A percentile compares a stretch with the other conserved stretches of the same genome.
Conservation (phyloP, 192 early-diverging fungal genomes). For the Coemansia sp. region DNA sequence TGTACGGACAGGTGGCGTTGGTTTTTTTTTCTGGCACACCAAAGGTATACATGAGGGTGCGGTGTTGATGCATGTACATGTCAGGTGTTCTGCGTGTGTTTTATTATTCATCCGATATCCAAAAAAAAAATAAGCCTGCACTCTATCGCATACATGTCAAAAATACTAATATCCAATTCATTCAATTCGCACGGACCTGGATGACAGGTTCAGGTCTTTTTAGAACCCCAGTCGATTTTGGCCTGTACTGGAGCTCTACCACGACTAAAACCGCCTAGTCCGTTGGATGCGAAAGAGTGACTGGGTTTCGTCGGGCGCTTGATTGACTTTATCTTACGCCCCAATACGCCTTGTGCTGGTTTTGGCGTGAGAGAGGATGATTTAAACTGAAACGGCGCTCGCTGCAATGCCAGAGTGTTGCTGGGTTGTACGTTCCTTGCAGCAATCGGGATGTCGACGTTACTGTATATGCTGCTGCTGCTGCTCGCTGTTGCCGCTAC, state of each 20-base stretch:
- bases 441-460: not conserved
- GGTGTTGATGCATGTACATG: too few species aligned
- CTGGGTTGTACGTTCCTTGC: not conserved
- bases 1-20: too few species aligned
- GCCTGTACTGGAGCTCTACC: conserved; percentile 21
- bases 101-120: too few species aligned
- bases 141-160: too few species aligned
- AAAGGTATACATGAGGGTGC: too few species aligned
- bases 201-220: conserved; percentile 3
- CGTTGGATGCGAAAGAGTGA: conserved; percentile 11
- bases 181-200: too few species aligned
- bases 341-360: not conserved
- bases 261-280: conserved; percentile 26
- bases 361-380: not conserved
- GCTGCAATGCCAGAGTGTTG: not conserved
- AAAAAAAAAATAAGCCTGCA: too few species aligned
- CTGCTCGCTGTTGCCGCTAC: not conserved
- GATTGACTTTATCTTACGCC: not conserved
- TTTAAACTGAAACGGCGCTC: not conserved
- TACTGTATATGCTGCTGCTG: not conserved
- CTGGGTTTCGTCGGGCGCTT: not conserved
- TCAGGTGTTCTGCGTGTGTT: too few species aligned
- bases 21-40: too few species aligned
- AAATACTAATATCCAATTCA: too few species aligned
- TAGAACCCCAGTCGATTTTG: conserved; percentile 42